Evolutionary conservation across 2,329 filamentous ascomycete genomes (phyloP), one percentile per base, ranked within the genome.

Genomic region (Scorias spongiosa): DNA sequence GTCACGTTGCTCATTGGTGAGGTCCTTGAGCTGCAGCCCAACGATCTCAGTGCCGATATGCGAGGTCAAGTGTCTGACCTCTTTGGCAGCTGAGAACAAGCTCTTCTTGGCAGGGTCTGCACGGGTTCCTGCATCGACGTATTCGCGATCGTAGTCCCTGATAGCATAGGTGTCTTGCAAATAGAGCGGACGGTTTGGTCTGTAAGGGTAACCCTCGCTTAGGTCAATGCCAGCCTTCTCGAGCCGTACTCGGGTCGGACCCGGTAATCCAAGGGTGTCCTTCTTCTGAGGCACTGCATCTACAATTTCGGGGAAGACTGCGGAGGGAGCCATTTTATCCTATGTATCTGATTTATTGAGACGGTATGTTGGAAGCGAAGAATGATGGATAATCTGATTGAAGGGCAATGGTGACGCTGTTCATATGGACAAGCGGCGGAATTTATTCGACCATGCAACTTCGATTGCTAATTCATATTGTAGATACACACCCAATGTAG

Each of bases 221-320:
- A 85, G 66, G 55, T 86, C 79, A 43, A 85, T 71, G 1, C 77
- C 80, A 0, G 78, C 79, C 48, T 81, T 83, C 51, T 76, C 73
- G 0, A 85, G 67, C 3, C 81, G 70, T 41, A 69, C 64, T 1
- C 70, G 67, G 1, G 80, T 65, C 1, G 72, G 52, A 9, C 67
- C 67, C 2, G 81, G 81, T 6, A 85, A 65, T 1, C 67, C 69
- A 1, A 86, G 66, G 0, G 64, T 77, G 55, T 84, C 78, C 53
- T 83, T 84, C 48, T 63, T 69, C 1, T 73, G 80, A 47, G 72
- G 62, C 6, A 71, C 73, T 11, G 77, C 72, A 55, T 85, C 81
- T 34, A 71, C 70, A 48, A 84, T 83, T 15, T 36, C 32, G 11
- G 32, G 32, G 15, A 36, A 12, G 30, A 77, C 67, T 34, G 78